phyloP scores from a whole-genome alignment of 2,329 filamentous ascomycete genomes.

The Magnaporthiopsis poae region DNA sequence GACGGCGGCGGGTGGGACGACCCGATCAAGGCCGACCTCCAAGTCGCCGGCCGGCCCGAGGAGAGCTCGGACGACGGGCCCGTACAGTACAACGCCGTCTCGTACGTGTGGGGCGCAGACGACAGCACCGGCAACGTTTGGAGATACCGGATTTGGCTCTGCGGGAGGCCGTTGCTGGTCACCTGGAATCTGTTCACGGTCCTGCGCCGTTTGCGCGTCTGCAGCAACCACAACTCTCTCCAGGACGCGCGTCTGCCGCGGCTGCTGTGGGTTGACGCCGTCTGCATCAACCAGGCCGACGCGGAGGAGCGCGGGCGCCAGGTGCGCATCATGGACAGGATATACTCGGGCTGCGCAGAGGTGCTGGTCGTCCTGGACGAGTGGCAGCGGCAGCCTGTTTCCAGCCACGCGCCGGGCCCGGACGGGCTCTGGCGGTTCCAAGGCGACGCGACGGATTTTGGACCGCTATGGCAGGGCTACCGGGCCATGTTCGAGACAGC shows the following conservation, averaged over 20 bases:
- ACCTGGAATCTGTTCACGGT: background rate
- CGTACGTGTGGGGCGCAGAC: conserved; percentile 5
- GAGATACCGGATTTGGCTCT: background rate
- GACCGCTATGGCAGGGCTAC: too few species aligned
- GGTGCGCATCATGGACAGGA: conserved; percentile 16
- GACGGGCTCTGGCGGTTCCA: too few species aligned
- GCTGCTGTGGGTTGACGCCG: conserved; percentile 17
- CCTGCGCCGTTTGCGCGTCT: background rate
- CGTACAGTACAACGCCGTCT: background rate
- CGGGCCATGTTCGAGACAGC: too few species aligned
- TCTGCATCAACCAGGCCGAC: conserved; percentile 19
- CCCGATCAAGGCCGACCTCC: too few species aligned
- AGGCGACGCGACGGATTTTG: too few species aligned
- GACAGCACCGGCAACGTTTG: too few species aligned
- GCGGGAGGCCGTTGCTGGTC: background rate
- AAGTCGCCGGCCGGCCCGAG: too few species aligned
- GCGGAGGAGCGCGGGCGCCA: conserved; percentile 16
- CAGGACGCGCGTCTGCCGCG: background rate
- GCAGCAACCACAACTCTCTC: background rate
- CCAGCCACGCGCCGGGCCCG: too few species aligned
- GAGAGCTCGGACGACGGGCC: too few species aligned
- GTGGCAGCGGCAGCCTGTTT: too few species aligned
- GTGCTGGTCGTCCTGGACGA: conserved; percentile 13
- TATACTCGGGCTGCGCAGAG: conserved; percentile 15
- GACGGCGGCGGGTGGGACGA: too few species aligned